Evolutionary conservation across 108 stramenopile species (phyloP).

Genomic region (Pseudonitzschia multiseries): DNA sequence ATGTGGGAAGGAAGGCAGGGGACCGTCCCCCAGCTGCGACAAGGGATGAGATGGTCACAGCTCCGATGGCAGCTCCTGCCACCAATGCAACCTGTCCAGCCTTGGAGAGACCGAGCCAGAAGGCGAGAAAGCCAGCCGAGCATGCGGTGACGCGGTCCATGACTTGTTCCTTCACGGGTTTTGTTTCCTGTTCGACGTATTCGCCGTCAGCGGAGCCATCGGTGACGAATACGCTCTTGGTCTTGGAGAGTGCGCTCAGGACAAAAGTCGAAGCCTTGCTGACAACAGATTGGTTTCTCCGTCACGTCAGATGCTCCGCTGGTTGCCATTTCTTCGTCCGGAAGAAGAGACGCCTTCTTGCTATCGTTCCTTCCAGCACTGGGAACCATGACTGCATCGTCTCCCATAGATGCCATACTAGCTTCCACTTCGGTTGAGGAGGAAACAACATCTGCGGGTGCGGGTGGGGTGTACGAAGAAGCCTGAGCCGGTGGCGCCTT

Average conservation of each 20-base stretch:
- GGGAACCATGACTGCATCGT: not conserved
- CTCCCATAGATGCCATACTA: not conserved
- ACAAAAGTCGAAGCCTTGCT: not conserved
- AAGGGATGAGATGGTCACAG: not conserved
- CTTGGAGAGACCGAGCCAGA: constrained; percentile 12
- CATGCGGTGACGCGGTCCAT: not conserved
- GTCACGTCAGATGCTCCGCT: too few relatives aligned
- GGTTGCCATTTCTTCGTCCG: constrained; percentile 1
- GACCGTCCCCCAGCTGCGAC: constrained; percentile 6
- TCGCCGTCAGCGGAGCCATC: not conserved
- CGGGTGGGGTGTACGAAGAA: not conserved
- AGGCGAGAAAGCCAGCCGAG: not conserved
- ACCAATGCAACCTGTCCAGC: not conserved
- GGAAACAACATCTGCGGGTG: not conserved
- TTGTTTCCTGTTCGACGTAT: not conserved
- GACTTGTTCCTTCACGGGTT: not conserved
- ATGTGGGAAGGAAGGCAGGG: not conserved
- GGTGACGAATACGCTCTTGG: not conserved
- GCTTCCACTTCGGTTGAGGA: not conserved
- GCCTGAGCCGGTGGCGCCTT: not conserved
- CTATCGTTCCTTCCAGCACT: not conserved
- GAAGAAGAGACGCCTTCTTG: not conserved
- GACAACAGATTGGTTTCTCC: not conserved
- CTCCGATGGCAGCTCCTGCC: constrained; percentile 10
- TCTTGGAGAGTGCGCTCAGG: not conserved